Conservation (phyloP, 768 basidiomycete genomes). For the Leucosporidium creatinivorum region DNA sequence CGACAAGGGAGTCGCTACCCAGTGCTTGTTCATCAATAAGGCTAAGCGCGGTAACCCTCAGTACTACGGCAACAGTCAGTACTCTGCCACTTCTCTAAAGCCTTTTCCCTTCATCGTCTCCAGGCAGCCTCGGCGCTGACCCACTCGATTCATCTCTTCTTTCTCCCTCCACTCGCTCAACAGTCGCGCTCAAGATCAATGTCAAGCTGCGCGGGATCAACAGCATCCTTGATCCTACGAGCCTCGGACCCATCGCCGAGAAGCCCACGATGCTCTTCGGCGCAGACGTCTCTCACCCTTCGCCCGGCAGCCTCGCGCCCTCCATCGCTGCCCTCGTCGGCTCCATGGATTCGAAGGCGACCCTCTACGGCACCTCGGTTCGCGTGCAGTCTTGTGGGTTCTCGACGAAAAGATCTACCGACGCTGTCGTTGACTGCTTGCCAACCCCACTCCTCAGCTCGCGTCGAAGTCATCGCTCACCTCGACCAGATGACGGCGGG, state of each 20-base stretch:
- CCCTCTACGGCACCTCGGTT: constrained; percentile 24
- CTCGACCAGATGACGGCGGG: constrained; percentile 8
- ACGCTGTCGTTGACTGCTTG: not conserved
- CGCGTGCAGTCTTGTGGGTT: constrained; percentile 14
- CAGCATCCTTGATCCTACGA: constrained; percentile 6
- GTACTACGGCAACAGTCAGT: not conserved
- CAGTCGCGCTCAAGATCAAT: constrained; percentile 28
- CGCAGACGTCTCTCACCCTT: constrained; percentile 25
- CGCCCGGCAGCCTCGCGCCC: constrained; percentile 22
- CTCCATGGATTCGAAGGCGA: constrained; percentile 12
- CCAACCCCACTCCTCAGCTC: not conserved
- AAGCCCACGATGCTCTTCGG: constrained; percentile 5
- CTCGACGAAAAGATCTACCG: too few species aligned
- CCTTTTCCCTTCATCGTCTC: too few species aligned
- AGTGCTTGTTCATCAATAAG: constrained; percentile 30
- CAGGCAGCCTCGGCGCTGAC: too few species aligned
- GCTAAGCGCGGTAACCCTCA: constrained; percentile 18
- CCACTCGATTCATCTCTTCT: not conserved
- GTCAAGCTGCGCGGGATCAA: constrained; percentile 26
- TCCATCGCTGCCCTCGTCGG: constrained; percentile 31
- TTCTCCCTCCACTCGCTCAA: not conserved
- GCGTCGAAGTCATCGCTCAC: not conserved
- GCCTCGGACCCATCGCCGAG: constrained; percentile 12
- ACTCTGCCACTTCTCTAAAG: too few species aligned
- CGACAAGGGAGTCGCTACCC: constrained; percentile 27